Base-by-base conservation (phyloP, 345 rosid genomes). In the Eucalyptus virginea region DNA sequence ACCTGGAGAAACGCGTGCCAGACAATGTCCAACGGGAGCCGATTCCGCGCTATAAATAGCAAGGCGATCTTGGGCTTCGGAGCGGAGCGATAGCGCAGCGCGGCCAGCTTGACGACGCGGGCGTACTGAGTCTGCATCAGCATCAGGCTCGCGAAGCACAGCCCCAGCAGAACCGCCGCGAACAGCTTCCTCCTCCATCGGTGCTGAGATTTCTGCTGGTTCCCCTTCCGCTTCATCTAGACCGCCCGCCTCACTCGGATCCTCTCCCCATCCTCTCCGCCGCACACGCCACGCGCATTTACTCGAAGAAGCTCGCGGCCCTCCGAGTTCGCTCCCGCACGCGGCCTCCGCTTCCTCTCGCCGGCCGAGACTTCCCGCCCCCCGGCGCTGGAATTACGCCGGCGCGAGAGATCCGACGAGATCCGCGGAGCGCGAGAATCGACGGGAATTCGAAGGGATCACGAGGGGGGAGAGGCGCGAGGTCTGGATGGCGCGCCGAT, bases 1-100 rank as follows among this genome's bases (percentile, higher is more conserved):
- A 93, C 99, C 99, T 93, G 90, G 90, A 98, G 94, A 90, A 97
- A 98, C 1, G 96, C 93, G 89, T 97, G 96, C 99, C 99, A 98
- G 28, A 95, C 93, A 88, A 96, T 88, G 26, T 98, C 99, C 32
- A 98, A 96, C 87, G 99, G 96, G 32, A 98, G 94, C 7, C 99
- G 97, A 87, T 98, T 98, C 88, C 99, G 91, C 1, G 99, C 95
- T 28, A 98, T 96, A 91, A 97, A 98, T 24, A 98, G 92, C 89
- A 98, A 96, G 14, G 99, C 98, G 87, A 98, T 94, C 90, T 94
- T 95, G n/a, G 95, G 96, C 87, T 90, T 92, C 81, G 89, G 89
- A 89, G 85, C 52, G 37, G 91, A 90, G 87, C 90, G 94, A 62
- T 93, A 94, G 56, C 88, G 95, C 89, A 94, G 85, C 52, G 97